These are phyloP conservation scores for Xylariaceae sp. DNA, from an alignment of 2,329 filamentous ascomycete species.

Conservation along the genomic window DNA sequence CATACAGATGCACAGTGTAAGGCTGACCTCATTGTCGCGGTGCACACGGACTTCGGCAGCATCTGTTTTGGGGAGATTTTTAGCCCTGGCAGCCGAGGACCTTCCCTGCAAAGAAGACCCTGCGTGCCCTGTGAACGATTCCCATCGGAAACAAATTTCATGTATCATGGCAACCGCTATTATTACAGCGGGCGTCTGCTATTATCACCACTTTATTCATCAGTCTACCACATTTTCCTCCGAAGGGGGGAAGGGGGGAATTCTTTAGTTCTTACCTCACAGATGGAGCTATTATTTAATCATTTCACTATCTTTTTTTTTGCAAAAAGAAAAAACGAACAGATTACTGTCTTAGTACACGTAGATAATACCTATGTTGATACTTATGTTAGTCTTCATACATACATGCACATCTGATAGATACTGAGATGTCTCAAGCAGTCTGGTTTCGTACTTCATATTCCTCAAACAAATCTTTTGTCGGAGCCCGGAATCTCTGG, in stretches of 20 bases:
- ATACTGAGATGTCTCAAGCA: not conserved
- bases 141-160: conserved; percentile 13
- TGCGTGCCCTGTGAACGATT: not conserved
- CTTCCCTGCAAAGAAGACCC: not conserved
- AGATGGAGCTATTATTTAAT: too few relatives aligned
- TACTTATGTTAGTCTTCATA: too few relatives aligned
- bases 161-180: conserved; percentile 18
- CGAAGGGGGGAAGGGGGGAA: not conserved
- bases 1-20: not conserved
- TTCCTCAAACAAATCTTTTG: not conserved
- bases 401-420: too few relatives aligned
- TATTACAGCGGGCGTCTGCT: conserved; percentile 11
- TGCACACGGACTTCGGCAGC: conserved; percentile 1
- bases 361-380: too few relatives aligned
- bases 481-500: not conserved
- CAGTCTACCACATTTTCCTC: not conserved
- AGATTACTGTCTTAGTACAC: too few relatives aligned
- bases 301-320: too few relatives aligned
- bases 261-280: too few relatives aligned
- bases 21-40: not conserved
- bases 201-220: conserved; percentile 1
- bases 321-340: too few relatives aligned
- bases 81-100: not conserved
- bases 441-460: not conserved
- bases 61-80: conserved; percentile 2